Conservation (phyloP, 208 protist genomes). For the Acanthamoeba culbertsoni region DNA sequence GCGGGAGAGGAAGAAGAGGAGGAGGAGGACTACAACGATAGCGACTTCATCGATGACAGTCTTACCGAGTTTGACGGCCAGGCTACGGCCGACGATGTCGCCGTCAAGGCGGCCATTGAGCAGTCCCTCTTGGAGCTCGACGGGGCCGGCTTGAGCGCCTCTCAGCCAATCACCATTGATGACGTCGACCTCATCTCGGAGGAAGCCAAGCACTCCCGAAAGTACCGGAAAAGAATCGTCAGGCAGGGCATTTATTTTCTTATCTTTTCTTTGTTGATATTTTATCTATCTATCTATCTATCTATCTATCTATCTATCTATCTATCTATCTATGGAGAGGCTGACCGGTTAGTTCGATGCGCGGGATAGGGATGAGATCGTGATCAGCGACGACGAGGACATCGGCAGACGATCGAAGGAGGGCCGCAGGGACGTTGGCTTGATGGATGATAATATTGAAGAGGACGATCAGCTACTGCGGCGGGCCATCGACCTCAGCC, state of each 20-base stretch:
- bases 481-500: neutral
- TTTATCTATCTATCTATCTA: too few relatives aligned
- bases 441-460: neutral
- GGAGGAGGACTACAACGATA: neutral
- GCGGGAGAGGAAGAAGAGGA: neutral
- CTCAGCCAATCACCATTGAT: neutral
- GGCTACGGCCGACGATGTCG: too few relatives aligned
- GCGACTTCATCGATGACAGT: neutral
- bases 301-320: too few relatives aligned
- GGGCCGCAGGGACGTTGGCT: neutral
- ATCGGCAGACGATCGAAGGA: neutral
- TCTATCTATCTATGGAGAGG: too few relatives aligned
- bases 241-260: neutral
- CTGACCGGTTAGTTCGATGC: too few relatives aligned
- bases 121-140: neutral
- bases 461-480: neutral
- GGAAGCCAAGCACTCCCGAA: neutral
- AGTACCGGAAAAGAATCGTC: neutral
- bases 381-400: neutral
- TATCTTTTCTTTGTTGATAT: neutral
- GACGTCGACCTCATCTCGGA: neutral
- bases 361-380: neutral
- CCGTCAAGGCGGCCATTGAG: neutral
- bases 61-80: too few relatives aligned
- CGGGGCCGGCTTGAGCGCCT: neutral